Evolutionary conservation across 192 early-diverging fungal genomes (phyloP), one percentile per base, ranked within the genome.

Genomic region (Backusella macrospora): DNA sequence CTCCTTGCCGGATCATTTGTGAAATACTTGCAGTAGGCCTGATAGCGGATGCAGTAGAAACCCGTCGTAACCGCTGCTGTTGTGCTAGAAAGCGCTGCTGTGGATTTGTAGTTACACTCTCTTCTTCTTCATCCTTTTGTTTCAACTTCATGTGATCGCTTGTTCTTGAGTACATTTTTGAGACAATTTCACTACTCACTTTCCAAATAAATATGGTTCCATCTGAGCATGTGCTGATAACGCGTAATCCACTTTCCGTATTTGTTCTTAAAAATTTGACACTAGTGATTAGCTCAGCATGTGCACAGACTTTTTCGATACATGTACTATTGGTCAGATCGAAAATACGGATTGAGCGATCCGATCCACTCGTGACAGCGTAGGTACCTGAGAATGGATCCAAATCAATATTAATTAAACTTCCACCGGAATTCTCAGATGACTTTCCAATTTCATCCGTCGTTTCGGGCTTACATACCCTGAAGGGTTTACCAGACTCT

Each of bases 141-240:
- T 55, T 76, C 8, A 70, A 34, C 26, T 63, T 64, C 6, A 43
- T 39, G 8, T 63, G 49, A 23, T 81, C 80, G 29, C 37, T 68
- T 0, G 80, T 68, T 18, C 80, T 46, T 14, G 72, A 18, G 5
- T 43, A 42, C 76, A 78, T 78, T 39, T 71, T 68, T 0, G 72
- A 62, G 29, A 74, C 34, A 5, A 92, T 40, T 12, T 90, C 83
- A 23, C 81, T 74, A 6, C 84, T 80, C 6, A 94, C 62, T 55
- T 81, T 82, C 93, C 93, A 95, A 1, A 95, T 84, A 77, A 95
- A 87, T 13, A 95, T 80, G 29, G 88, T 92, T 9, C 92, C 92
- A 72, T 95, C 92, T 0, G 87, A 88, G 63, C 87, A 86, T 15
- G 93, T 93, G 2, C 89, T 89, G 38, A 93, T 77, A 7, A 95